Conservation (phyloP, 2,329 filamentous ascomycete genomes). For the Stenocarpella maydis region DNA sequence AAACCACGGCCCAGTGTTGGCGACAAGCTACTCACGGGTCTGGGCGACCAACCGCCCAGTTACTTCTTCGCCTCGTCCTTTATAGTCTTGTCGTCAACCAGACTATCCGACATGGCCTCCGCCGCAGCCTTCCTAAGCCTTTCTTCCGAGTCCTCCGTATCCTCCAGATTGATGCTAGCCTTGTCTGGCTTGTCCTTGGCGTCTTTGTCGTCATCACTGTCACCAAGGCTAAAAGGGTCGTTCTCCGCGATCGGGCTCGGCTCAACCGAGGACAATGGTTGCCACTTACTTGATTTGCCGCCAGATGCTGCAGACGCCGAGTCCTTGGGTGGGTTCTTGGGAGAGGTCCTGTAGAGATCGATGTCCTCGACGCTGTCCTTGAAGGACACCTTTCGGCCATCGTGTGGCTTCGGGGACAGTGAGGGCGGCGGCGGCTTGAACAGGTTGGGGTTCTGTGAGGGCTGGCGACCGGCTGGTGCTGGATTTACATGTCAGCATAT, state of each 20-base stretch:
- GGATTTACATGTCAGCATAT: constrained; percentile 39
- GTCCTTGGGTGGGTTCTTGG: constrained; percentile 63
- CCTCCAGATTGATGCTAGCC: constrained; percentile 58
- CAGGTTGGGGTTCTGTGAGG: constrained; percentile 74
- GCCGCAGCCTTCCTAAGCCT: constrained; percentile 72
- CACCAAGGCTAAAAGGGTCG: constrained; percentile 95
- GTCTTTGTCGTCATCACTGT: constrained; percentile 92
- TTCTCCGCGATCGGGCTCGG: constrained; percentile 87
- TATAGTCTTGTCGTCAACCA: constrained; percentile 53
- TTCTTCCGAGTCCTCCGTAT: constrained; percentile 58
- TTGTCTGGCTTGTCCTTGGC: constrained; percentile 68
- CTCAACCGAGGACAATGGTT: constrained; percentile 86
- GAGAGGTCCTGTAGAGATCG: constrained; percentile 73
- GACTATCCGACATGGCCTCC: constrained; percentile 65
- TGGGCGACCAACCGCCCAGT: constrained; percentile 32
- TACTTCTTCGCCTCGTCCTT: constrained; percentile 46
- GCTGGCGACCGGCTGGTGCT: constrained; percentile 60
- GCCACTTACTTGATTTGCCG: constrained; percentile 91
- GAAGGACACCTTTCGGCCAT: constrained; percentile 64
- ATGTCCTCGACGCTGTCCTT: constrained; percentile 79
- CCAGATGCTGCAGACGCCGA: constrained; percentile 45
- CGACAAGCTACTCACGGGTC: background rate
- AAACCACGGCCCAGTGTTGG: background rate
- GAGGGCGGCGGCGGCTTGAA: constrained; percentile 74
- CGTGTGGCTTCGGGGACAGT: constrained; percentile 57